Evolutionary conservation across 1,284 basidiomycete genomes (phyloP).

Genomic region (Ceratobasidium sp.): DNA sequence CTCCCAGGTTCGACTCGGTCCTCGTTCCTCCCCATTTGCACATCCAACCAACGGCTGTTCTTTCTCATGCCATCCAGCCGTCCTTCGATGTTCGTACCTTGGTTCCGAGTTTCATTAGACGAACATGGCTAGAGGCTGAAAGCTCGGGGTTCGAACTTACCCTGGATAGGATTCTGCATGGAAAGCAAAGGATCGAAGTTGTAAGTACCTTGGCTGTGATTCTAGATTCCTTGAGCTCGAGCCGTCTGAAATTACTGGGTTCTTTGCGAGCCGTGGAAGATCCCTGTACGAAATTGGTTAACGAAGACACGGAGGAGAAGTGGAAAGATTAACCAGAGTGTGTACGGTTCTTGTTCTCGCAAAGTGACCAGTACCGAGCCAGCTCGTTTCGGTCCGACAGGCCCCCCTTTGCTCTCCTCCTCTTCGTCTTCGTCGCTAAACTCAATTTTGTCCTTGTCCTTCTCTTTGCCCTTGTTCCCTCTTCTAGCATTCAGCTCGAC

Average conservation of each 20-base stretch:
- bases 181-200: conserved; percentile 86
- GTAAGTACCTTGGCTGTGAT: conserved; percentile 71
- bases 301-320: conserved; percentile 18
- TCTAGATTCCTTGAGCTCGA: conserved; percentile 51
- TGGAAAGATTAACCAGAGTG: conserved; percentile 68
- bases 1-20: conserved; percentile 42
- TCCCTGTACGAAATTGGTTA: conserved; percentile 60
- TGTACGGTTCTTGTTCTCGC: conserved; percentile 88
- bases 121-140: background rate
- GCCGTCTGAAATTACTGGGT: conserved; percentile 55
- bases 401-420: conserved; percentile 54
- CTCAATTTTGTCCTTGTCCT: conserved; percentile 54
- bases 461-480: conserved; percentile 58
- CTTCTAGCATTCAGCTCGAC: conserved; percentile 53
- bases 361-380: conserved; percentile 85
- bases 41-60: conserved; percentile 31
- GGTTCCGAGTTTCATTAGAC: background rate
- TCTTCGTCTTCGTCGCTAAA: conserved; percentile 46
- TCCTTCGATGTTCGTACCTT: conserved; percentile 43
- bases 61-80: conserved; percentile 36
- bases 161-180: conserved; percentile 75
- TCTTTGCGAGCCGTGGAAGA: conserved; percentile 80
- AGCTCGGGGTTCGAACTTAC: conserved; percentile 58
- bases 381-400: conserved; percentile 43
- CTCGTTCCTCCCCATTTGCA: background rate